Base-by-base conservation (phyloP, 768 basidiomycete genomes). In the Ramaria rubella region DNA sequence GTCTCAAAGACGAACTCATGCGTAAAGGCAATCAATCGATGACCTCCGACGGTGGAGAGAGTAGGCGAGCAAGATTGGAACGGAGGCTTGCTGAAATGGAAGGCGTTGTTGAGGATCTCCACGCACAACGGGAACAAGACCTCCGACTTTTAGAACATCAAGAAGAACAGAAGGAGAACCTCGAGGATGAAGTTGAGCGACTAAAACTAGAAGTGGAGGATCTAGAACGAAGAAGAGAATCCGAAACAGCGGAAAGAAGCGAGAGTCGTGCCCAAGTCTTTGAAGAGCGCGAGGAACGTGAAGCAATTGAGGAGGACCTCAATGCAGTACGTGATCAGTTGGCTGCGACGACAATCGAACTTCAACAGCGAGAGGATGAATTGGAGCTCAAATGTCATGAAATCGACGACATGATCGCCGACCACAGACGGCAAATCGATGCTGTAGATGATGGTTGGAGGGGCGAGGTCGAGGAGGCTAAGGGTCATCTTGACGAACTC, bases 281-380 rank as follows among this genome's bases (percentile, higher is more conserved):
- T 48, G 87, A 89, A 64, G 86, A 83, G 58, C 73, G 80, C 17
- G 87, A 90, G 60, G 85, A 85, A 57, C 74, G 85, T 12, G 89
- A 90, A 63, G 83, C 81, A 2, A 80, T 87, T n/a, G 88, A 92
- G 65, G 86, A 87, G 2, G 83, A 84, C 62, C 64, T 91, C 49
- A 89, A 90, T 62, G 77, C 83, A 0, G 68, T 86, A 33, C 75
- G 83, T 48, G 90, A 93, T 71, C 84, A 82, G 67, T 75, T 90
- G 8, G 90, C 90, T 1, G 90, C 87, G 1, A 79, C 82, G 1
- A 77, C 83, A 67, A 91, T 93, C 60, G 90, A 91, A 69, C 71
- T 92, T 26, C 86, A 90, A 68, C 85, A 90, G 68, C 87, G 82
- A 69, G 89, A 94, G 63, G 88, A 94, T 59, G 94, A 95, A 29